Evolutionary conservation across 2,329 filamentous ascomycete genomes (phyloP), one percentile per base, ranked within the genome.

Genomic region (Hymenoscyphus repandus): DNA sequence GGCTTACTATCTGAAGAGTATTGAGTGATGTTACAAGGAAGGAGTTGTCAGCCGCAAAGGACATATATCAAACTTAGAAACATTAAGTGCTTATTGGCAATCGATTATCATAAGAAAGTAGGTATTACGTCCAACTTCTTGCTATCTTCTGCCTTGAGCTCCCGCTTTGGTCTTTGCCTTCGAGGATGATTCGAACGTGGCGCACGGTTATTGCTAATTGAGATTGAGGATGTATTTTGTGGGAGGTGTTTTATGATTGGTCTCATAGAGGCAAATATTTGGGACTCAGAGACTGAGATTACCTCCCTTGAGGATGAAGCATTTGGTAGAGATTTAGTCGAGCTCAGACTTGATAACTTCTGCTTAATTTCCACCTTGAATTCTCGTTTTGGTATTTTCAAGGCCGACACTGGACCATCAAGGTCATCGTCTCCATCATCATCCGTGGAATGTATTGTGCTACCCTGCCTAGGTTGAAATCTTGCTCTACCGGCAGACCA

Each of bases 41-140:
- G n/a, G n/a, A n/a, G n/a, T n/a, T n/a, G n/a, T n/a, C n/a, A n/a
- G n/a, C n/a, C n/a, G n/a, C n/a, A n/a, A n/a, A n/a, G n/a, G n/a
- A n/a, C n/a, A n/a, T n/a, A n/a, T n/a, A n/a, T n/a, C n/a, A n/a
- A n/a, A n/a, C n/a, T n/a, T n/a, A n/a, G n/a, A n/a, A n/a, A n/a
- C n/a, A n/a, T n/a, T n/a, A n/a, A n/a, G n/a, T 30, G 5, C 31
- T 15, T 3, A 12, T 33, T 42, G 15, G 20, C 13, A 17, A 44
- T 17, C 2, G 32, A 12, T 15, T 13, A 11, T 56, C 49, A 61
- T 30, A 61, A 38, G 38, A 65, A 64, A 2, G 48, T 58, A 6
- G 63, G 63, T 34, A 66, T 61, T 9, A 57, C 47, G 33, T 62
- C 54, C 13, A 60, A 49, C 18, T 58, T 56, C 42, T 56, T 54